Conservation (phyloP, 495 filamentous ascomycete genomes). For the Neurospora sp. region DNA sequence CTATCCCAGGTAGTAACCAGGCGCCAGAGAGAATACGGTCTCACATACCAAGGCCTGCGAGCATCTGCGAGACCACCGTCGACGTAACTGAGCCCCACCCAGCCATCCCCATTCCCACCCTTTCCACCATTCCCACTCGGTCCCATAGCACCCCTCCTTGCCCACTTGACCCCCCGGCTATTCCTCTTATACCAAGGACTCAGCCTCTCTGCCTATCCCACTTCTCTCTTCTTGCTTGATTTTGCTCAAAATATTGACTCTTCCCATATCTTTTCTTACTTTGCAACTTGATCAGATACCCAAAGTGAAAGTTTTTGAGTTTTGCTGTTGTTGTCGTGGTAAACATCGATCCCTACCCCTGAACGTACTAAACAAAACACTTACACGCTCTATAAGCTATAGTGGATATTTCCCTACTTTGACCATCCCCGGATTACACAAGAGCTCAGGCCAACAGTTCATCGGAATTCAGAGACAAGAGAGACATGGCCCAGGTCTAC, state of each 20-base stretch:
- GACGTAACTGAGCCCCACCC: background rate
- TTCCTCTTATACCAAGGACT: background rate
- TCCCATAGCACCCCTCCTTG: background rate
- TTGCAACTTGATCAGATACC: background rate
- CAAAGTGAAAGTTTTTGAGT: background rate
- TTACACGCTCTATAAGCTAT: background rate
- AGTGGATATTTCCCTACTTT: background rate
- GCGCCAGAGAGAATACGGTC: background rate
- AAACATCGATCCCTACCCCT: background rate
- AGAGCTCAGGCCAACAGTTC: background rate
- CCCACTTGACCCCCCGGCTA: background rate
- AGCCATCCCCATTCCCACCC: background rate
- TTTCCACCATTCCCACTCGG: background rate
- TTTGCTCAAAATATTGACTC: background rate
- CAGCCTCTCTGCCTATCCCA: background rate
- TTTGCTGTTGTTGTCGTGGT: background rate
- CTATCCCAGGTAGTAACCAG: background rate
- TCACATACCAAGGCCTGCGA: background rate
- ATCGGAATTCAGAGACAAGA: background rate
- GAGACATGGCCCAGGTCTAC: slow-evolving; percentile 35
- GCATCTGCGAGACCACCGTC: background rate
- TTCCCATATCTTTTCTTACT: background rate
- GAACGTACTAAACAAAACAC: background rate
- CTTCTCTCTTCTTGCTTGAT: background rate
- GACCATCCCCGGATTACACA: background rate